phyloP scores from a whole-genome alignment of 306 rosid genomes.

The Trifolium fragiferum region DNA sequence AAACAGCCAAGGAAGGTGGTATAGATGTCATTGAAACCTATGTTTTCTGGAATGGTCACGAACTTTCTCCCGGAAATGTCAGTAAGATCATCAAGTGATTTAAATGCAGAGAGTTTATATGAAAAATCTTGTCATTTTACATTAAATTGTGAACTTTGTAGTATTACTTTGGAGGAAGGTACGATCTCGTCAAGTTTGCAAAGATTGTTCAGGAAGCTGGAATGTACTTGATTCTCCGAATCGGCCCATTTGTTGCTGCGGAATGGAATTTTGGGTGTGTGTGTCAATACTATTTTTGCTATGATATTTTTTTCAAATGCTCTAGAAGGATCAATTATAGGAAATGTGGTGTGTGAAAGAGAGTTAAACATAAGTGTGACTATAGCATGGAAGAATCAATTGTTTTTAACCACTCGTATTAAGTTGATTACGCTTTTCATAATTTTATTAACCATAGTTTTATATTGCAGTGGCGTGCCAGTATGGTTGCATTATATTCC shows the following conservation, averaged over 20 bases:
- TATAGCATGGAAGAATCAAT: too few relatives aligned
- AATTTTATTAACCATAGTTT: constrained; percentile 29
- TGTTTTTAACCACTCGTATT: constrained; percentile 8
- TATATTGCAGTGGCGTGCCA: constrained; percentile 79
- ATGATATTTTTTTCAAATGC: background rate
- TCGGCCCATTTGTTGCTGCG: constrained; percentile 60
- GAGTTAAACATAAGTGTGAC: too few relatives aligned
- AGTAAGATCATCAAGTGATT: too few relatives aligned
- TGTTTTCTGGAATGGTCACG: constrained; percentile 97
- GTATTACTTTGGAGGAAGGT: constrained; percentile 64
- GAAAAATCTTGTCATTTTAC: background rate
- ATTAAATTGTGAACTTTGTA: constrained; percentile 11
- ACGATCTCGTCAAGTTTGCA: constrained; percentile 55
- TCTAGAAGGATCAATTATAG: background rate
- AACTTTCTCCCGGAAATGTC: constrained; percentile 73
- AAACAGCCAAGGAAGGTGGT: constrained; percentile 89
- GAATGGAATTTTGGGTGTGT: constrained; percentile 61
- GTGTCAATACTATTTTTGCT: background rate
- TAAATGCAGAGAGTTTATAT: too few relatives aligned
- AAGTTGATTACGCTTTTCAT: constrained; percentile 22
- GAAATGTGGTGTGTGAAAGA: background rate
- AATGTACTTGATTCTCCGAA: constrained; percentile 56
- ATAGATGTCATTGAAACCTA: constrained; percentile 85
- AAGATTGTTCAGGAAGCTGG: constrained; percentile 54
- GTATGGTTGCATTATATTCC: constrained; percentile 94